Evolutionary conservation across 1,284 basidiomycete species (phyloP).

Genomic region (Takashimella koratensis): DNA sequence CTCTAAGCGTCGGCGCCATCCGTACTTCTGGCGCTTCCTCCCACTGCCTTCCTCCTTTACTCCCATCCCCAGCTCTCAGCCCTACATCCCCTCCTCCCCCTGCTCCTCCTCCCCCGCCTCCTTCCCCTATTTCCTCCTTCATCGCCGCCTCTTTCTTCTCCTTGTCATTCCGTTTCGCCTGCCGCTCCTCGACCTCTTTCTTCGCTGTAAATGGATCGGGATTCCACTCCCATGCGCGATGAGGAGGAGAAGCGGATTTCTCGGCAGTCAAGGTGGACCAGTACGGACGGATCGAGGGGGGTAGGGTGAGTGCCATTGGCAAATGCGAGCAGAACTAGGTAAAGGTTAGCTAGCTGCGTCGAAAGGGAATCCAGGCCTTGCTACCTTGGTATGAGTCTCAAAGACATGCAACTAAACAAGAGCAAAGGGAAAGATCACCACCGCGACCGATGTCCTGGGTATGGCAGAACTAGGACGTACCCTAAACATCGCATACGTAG

Average conservation of each 20-base stretch:
- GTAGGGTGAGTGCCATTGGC: conserved; percentile 71
- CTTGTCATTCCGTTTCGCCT: conserved; percentile 53
- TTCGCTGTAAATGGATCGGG: conserved; percentile 76
- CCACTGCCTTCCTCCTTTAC: conserved; percentile 55
- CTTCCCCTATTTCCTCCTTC: conserved; percentile 27
- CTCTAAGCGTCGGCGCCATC: conserved; percentile 73
- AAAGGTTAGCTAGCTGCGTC: conserved; percentile 1
- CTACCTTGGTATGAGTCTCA: no score
- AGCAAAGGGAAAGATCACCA: no score
- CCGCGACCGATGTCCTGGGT: no score
- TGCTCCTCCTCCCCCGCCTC: conserved; percentile 10
- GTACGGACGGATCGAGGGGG: conserved; percentile 74
- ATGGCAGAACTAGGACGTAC: conserved; percentile 59
- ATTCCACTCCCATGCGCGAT: conserved; percentile 80
- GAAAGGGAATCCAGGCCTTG: no score
- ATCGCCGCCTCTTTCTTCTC: conserved; percentile 16
- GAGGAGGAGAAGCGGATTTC: conserved; percentile 63
- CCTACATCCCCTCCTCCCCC: conserved; percentile 7
- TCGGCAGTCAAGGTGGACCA: conserved; percentile 72
- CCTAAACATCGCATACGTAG: conserved; percentile 80
- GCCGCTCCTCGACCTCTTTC: conserved; percentile 63
- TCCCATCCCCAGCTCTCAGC: conserved; percentile 20
- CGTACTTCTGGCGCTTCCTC: conserved; percentile 72
- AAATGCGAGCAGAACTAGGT: conserved; percentile 72
- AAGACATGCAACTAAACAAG: conserved; percentile 1